phyloP scores from a whole-genome alignment of 2,329 filamentous ascomycete genomes.

The Monilinia polystroma region DNA sequence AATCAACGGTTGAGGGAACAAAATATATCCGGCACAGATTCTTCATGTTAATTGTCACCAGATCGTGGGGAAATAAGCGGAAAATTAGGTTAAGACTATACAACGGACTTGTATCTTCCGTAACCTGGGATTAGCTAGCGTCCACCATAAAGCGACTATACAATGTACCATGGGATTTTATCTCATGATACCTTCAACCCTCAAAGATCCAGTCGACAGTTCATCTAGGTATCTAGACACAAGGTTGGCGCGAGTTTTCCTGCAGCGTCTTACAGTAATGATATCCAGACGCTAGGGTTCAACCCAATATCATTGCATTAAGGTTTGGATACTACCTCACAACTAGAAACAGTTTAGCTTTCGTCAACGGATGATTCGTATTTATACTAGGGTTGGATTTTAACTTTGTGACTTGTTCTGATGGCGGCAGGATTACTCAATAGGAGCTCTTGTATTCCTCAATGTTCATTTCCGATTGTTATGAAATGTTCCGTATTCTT shows the following conservation, averaged over 20 bases:
- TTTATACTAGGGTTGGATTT: too few species aligned
- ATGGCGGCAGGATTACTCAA: too few species aligned
- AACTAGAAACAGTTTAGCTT: neutral
- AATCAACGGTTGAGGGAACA: neutral
- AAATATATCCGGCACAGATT: neutral
- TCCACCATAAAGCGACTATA: too few species aligned
- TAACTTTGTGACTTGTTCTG: too few species aligned
- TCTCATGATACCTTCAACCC: neutral
- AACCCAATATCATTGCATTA: neutral
- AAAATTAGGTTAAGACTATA: neutral
- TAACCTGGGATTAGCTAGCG: conserved; percentile 3
- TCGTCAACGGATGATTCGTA: neutral
- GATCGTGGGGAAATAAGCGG: conserved; percentile 6
- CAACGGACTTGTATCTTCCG: conserved; percentile 2
- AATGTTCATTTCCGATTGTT: too few species aligned
- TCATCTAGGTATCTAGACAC: neutral
- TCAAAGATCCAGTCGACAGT: neutral
- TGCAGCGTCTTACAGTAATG: too few species aligned
- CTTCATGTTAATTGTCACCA: conserved; percentile 4
- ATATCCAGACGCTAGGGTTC: too few species aligned
- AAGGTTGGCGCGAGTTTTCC: too few species aligned
- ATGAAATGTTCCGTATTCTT: too few species aligned
- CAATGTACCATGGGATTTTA: neutral
- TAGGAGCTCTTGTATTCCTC: too few species aligned
- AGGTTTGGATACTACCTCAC: neutral